These are phyloP conservation scores for Rhodotorula diobovata DNA, from an alignment of 768 basidiomycete genomes.

Conservation along the genomic window DNA sequence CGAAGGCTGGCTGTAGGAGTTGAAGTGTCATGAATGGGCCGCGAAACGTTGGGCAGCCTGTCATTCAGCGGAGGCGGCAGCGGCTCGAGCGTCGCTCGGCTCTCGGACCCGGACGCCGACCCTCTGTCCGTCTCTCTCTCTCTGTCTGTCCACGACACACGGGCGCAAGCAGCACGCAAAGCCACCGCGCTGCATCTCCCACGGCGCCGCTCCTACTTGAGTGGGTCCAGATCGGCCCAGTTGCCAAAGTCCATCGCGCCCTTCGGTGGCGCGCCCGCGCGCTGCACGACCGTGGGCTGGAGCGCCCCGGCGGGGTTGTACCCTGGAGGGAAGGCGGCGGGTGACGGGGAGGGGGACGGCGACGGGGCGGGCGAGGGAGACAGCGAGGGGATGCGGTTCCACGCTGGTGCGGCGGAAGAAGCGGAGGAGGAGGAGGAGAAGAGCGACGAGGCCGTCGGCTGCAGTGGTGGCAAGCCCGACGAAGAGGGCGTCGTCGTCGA, in stretches of 20 bases:
- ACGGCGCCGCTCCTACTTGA: too few relatives aligned
- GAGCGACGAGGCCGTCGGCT: slow-evolving; percentile 21
- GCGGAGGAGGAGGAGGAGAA: slow-evolving; percentile 5
- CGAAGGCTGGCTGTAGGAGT: too few relatives aligned
- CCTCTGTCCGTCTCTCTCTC: too few relatives aligned
- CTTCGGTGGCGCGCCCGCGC: not conserved
- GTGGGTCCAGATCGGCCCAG: slow-evolving; percentile 37
- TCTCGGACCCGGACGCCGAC: too few relatives aligned
- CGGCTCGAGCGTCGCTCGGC: too few relatives aligned
- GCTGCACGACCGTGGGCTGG: not conserved
- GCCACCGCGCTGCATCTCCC: too few relatives aligned
- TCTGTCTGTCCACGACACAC: too few relatives aligned
- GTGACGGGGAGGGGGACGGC: not conserved
- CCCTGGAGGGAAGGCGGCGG: slow-evolving; percentile 1
- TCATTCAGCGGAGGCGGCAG: too few relatives aligned
- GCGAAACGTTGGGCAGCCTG: too few relatives aligned
- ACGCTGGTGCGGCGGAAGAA: not conserved
- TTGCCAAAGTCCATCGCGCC: slow-evolving; percentile 10
- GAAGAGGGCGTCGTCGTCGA: slow-evolving; percentile 6
- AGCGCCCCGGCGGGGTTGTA: slow-evolving; percentile 10
- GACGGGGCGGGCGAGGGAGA: not conserved
- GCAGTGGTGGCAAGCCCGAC: slow-evolving; percentile 13
- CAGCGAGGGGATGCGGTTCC: slow-evolving; percentile 26
- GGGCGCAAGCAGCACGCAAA: too few relatives aligned
- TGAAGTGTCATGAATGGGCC: too few relatives aligned